Evolutionary conservation across 306 rosid species (phyloP).

Genomic region (Cucurbita argyrosperma): DNA sequence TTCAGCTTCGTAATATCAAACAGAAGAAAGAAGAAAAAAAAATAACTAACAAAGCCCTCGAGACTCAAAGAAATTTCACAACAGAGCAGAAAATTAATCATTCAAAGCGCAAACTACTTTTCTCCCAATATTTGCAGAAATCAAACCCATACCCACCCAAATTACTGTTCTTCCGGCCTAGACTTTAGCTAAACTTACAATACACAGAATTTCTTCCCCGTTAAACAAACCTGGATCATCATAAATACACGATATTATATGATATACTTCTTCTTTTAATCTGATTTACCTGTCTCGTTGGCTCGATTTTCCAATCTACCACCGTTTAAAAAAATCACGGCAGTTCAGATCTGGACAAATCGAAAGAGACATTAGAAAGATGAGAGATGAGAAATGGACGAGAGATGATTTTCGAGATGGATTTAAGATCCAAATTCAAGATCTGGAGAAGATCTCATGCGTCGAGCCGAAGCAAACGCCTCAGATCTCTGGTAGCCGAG

Average conservation of each 20-base stretch:
- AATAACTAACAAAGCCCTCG: slow-evolving; percentile 3
- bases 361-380: slow-evolving; percentile 10
- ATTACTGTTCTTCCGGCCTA: background rate
- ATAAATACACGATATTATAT: background rate
- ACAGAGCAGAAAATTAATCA: slow-evolving; percentile 6
- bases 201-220: background rate
- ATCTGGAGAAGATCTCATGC: background rate
- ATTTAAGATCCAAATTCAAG: background rate
- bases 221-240: slow-evolving; percentile 3
- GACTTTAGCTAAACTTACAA: background rate
- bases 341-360: slow-evolving; percentile 13
- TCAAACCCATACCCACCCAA: slow-evolving; percentile 5
- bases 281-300: slow-evolving; percentile 4
- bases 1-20: background rate
- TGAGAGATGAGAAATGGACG: background rate
- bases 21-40: background rate
- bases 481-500: slow-evolving; percentile 71
- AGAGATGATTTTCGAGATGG: background rate
- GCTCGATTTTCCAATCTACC: slow-evolving; percentile 26
- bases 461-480: slow-evolving; percentile 74
- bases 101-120: slow-evolving; percentile 1
- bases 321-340: slow-evolving; percentile 85
- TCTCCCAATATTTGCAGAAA: slow-evolving; percentile 3
- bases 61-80: background rate
- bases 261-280: background rate